Conservation (phyloP, 2,329 filamentous ascomycete species). For the Claviceps paspali region DNA sequence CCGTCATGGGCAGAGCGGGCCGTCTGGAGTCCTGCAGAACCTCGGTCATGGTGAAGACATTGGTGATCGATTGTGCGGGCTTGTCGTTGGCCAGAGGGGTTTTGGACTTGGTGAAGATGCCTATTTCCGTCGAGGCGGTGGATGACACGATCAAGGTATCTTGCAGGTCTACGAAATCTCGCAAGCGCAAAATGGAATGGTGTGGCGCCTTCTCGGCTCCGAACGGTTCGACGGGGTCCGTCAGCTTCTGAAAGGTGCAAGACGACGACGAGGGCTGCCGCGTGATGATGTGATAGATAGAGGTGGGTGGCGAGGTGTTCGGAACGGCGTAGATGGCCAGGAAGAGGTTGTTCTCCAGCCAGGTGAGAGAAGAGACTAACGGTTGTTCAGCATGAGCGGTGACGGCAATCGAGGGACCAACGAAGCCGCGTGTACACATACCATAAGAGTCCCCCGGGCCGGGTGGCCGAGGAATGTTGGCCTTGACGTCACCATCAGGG, state of each 20-base stretch:
- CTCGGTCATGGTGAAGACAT: conserved; percentile 59
- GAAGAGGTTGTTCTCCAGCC: conserved; percentile 82
- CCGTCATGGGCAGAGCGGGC: conserved; percentile 59
- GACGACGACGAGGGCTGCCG: conserved; percentile 39
- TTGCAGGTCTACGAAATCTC: conserved; percentile 64
- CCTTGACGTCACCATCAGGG: conserved; percentile 63
- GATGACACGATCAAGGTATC: conserved; percentile 74
- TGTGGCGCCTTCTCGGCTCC: conserved; percentile 52
- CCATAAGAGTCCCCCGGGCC: conserved; percentile 51
- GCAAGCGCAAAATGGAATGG: conserved; percentile 62
- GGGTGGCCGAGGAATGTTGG: conserved; percentile 62
- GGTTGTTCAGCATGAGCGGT: conserved; percentile 7
- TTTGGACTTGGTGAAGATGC: conserved; percentile 61
- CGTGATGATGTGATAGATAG: conserved; percentile 66
- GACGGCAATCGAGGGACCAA: not conserved
- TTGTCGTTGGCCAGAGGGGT: conserved; percentile 47
- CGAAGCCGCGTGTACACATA: conserved; percentile 25
- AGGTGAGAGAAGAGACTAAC: conserved; percentile 62
- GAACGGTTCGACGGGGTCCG: conserved; percentile 60
- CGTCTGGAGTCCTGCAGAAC: conserved; percentile 59
- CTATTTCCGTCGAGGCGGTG: conserved; percentile 65
- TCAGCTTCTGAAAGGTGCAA: conserved; percentile 60
- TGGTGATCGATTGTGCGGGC: conserved; percentile 41
- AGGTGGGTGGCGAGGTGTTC: conserved; percentile 41
- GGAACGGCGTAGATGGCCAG: conserved; percentile 62